Percentiles rank a stretch among this genome's conserved stretches.
These are phyloP conservation scores for Pseudonitzschia multiseries DNA, from an alignment of 108 stramenopile species.

Conservation along the genomic window DNA sequence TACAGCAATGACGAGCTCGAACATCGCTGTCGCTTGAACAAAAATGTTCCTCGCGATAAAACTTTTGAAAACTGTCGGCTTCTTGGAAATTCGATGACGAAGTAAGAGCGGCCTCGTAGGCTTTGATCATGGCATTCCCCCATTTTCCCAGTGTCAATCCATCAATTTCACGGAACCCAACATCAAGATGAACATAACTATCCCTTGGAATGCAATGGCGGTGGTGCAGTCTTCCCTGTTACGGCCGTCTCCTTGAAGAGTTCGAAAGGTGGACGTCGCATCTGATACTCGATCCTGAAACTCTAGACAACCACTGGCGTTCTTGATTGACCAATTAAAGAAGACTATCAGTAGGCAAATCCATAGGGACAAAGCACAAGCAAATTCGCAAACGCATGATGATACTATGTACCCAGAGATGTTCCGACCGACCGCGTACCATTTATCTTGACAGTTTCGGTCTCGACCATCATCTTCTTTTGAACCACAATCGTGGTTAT, in stretches of 20 bases:
- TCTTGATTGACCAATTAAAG: not conserved
- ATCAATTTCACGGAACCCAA: slow-evolving; percentile 1
- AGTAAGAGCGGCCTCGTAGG: slow-evolving; percentile 2
- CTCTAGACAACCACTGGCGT: not conserved
- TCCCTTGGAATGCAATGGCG: not conserved
- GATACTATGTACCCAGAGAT: not conserved
- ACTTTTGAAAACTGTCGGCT: not conserved
- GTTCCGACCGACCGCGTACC: not conserved
- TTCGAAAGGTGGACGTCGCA: not conserved
- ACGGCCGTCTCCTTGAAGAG: not conserved
- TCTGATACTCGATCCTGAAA: not conserved
- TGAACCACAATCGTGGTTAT: not conserved
- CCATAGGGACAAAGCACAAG: slow-evolving; percentile 1
- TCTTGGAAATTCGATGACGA: not conserved
- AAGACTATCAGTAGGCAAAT: not conserved
- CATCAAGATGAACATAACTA: not conserved
- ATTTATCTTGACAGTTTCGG: not conserved
- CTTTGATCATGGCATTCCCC: slow-evolving; percentile 9
- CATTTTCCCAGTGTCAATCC: slow-evolving; percentile 10
- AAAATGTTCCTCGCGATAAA: too few relatives aligned
- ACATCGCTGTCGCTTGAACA: not conserved
- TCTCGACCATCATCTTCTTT: not conserved
- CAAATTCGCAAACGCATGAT: not conserved
- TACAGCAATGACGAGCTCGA: not conserved
- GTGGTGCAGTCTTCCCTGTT: not conserved